These are phyloP conservation scores for Leptodermis oblonga DNA, from an alignment of 257 asterid genomes.

Conservation along the genomic window DNA sequence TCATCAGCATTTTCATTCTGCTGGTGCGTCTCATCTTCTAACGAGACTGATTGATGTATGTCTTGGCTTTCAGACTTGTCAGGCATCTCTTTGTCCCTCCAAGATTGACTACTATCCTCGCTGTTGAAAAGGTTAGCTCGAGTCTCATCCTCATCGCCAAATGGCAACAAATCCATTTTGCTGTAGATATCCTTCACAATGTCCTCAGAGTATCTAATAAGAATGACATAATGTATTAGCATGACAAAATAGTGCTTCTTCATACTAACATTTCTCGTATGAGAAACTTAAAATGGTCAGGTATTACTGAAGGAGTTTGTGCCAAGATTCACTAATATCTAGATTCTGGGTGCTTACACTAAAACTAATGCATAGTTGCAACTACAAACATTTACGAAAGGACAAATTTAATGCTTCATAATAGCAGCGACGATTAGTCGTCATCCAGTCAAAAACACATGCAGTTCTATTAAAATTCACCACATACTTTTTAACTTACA, in stretches of 20 bases:
- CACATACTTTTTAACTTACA: background rate
- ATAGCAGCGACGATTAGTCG: background rate
- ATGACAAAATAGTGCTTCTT: background rate
- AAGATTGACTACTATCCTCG: slow-evolving; percentile 89
- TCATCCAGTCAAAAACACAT: background rate
- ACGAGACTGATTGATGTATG: slow-evolving; percentile 39
- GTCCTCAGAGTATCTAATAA: slow-evolving; percentile 64
- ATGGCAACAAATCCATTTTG: slow-evolving; percentile 78
- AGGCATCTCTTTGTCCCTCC: slow-evolving; percentile 55
- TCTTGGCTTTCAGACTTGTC: slow-evolving; percentile 45
- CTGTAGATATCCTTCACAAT: slow-evolving; percentile 50
- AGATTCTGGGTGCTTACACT: too few species aligned
- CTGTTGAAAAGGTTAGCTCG: slow-evolving; percentile 57
- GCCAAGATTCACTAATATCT: background rate
- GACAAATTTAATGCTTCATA: background rate
- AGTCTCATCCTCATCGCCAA: slow-evolving; percentile 80
- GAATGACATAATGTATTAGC: slow-evolving; percentile 6
- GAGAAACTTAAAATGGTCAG: background rate
- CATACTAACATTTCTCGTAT: background rate
- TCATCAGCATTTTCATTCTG: slow-evolving; percentile 30
- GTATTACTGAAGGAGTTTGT: background rate
- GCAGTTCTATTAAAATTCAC: background rate
- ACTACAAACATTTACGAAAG: background rate
- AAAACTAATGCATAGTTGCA: background rate
- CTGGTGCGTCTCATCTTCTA: slow-evolving; percentile 46